These are phyloP conservation scores for Tylopilus subfusipes DNA, from an alignment of 768 basidiomycete species.

Conservation along the genomic window DNA sequence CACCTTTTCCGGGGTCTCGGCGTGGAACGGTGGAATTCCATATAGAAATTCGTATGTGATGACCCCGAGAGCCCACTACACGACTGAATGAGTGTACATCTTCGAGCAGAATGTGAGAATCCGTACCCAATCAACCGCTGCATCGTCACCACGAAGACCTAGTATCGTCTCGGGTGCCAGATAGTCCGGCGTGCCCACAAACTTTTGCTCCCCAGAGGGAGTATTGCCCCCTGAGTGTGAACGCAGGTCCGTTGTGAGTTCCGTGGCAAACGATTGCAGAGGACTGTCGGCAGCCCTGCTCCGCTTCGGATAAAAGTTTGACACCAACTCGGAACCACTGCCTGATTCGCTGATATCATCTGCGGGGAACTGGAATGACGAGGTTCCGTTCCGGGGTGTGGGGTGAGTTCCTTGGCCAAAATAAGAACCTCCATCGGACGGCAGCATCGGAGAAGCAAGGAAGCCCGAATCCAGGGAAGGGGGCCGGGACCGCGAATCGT, in stretches of 20 bases:
- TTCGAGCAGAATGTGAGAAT: conserved; percentile 16
- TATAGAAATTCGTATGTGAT: conserved; percentile 98
- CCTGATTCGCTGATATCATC: conserved; percentile 89
- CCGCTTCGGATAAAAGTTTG: conserved; percentile 53
- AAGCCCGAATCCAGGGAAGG: conserved; percentile 80
- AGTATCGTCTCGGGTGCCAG: conserved; percentile 94
- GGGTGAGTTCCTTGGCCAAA: conserved; percentile 66
- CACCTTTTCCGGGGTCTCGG: conserved; percentile 93
- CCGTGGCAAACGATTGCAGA: conserved; percentile 81
- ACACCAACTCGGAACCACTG: conserved; percentile 69
- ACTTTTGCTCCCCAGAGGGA: conserved; percentile 86
- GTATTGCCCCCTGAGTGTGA: conserved; percentile 63
- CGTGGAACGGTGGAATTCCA: conserved; percentile 96
- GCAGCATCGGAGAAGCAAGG: conserved; percentile 70
- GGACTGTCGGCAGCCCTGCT: conserved; percentile 66
- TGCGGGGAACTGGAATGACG: conserved; percentile 64
- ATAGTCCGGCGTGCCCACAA: conserved; percentile 98
- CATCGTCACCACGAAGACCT: conserved; percentile 92
- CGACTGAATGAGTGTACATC: conserved; percentile 13
- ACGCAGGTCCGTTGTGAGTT: conserved; percentile 77
- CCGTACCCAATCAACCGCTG: conserved; percentile 93
- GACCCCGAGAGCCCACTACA: conserved; percentile 96
- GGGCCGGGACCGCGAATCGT: conserved; percentile 71
- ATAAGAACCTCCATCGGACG: conserved; percentile 74
- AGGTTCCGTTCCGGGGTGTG: conserved; percentile 55